Conservation (phyloP, 2,329 filamentous ascomycete species). For the Tetracladium maxilliforme region DNA sequence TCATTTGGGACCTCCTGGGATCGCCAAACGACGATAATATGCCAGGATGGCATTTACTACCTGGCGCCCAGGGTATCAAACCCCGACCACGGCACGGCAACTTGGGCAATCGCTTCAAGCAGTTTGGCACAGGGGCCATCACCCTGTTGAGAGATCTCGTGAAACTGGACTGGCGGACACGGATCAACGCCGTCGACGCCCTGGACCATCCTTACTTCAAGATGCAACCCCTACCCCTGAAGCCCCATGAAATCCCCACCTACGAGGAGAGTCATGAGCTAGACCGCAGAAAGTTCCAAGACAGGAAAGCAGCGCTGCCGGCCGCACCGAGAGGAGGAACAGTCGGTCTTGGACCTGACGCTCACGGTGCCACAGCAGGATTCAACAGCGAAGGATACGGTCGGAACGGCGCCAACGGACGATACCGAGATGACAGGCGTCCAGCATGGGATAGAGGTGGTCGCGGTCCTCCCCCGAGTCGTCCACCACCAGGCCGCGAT, state of each 20-base stretch:
- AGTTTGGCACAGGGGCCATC: constrained; percentile 61
- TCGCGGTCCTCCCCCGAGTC: no score
- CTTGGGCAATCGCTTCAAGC: constrained; percentile 59
- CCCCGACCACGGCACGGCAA: constrained; percentile 48
- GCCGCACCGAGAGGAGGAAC: constrained; percentile 86
- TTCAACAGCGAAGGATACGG: constrained; percentile 22
- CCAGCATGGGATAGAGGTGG: constrained; percentile 40
- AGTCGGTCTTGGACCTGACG: constrained; percentile 55
- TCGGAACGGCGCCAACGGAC: constrained; percentile 18
- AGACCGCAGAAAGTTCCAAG: constrained; percentile 82
- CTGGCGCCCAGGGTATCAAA: constrained; percentile 63
- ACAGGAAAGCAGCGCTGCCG: constrained; percentile 69
- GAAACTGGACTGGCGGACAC: constrained; percentile 73
- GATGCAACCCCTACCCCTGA: constrained; percentile 60
- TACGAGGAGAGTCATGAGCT: constrained; percentile 95
- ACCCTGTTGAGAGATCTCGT: constrained; percentile 71
- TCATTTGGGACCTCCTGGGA: constrained; percentile 88
- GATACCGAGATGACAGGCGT: constrained; percentile 21
- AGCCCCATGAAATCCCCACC: constrained; percentile 72
- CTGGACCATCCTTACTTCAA: constrained; percentile 87
- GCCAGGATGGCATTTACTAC: constrained; percentile 77
- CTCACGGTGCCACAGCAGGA: constrained; percentile 35
- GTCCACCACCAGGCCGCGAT: constrained; percentile 15
- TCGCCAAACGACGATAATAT: constrained; percentile 81
- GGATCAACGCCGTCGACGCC: constrained; percentile 89